Base-by-base conservation (phyloP, 345 rosid species). In the Acer negundo region DNA sequence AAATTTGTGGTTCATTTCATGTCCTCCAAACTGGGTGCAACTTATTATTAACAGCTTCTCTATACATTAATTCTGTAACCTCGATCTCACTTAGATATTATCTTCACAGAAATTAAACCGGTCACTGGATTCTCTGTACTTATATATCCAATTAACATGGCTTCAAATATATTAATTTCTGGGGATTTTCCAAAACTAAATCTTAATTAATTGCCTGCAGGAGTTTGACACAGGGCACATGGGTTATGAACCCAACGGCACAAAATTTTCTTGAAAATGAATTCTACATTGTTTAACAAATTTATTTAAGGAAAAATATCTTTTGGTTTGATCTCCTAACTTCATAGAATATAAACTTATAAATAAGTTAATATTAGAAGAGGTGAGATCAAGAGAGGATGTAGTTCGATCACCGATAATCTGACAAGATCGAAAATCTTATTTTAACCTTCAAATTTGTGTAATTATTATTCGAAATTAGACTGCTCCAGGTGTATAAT, bases 161-260 rank as follows among this genome's bases (percentile, higher is more conserved):
- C 16, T 62, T 13, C 9, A 62, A 26, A 62, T 63, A 63, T 63
- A 23, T 63, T 12, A 7, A 59, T 59, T 56, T 23, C 28, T 62
- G 31, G 66, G 66, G 66, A 62, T 62, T 62, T 62, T 62, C 66
- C 17, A 62, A 24, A 62, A 62, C 66, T 24, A 62, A 22, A 62
- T 62, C 66, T 58, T 58, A 35, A 31, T 31, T 31, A 31, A 35
- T 35, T 35, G 66, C 12, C 66, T 26, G 35, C 6, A 22, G 17
- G 38, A 22, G 17, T 62, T 62, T 24, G 62, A 56, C 23, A 56
- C 38, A 35, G 22, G 62, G 62, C 62, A 62, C 66, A 62, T 62
- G 66, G 66, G 17, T 62, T 10, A 62, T 62, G 31, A 62, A 9
- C 28, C 35, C 66, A 62, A 9, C 66, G 35, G 66, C 6, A 56